phyloP scores from a whole-genome alignment of 2,329 filamentous ascomycete genomes.

The Onygenales sp. region DNA sequence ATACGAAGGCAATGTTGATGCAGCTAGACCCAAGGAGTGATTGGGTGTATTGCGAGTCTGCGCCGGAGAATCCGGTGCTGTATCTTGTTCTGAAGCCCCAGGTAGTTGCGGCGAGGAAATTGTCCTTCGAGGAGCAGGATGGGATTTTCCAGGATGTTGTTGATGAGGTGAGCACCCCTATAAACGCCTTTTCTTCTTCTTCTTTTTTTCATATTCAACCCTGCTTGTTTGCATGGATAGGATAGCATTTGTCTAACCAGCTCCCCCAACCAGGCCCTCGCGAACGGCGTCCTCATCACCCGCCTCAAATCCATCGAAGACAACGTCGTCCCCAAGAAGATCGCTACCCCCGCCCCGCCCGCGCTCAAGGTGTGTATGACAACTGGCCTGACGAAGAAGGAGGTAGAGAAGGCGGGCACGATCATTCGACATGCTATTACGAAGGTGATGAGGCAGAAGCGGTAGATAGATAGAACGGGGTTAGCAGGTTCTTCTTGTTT shows the following conservation, averaged over 20 bases:
- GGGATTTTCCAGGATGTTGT: slow-evolving; percentile 78
- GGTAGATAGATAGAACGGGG: slow-evolving; percentile 1
- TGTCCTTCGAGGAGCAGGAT: slow-evolving; percentile 70
- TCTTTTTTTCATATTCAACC: background rate
- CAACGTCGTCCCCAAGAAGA: slow-evolving; percentile 55
- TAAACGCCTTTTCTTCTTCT: background rate
- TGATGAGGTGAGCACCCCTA: slow-evolving; percentile 65
- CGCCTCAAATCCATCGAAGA: slow-evolving; percentile 71
- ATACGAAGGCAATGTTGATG: slow-evolving; percentile 72
- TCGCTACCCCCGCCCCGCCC: slow-evolving; percentile 61
- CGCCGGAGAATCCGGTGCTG: slow-evolving; percentile 77
- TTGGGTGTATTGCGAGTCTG: slow-evolving; percentile 77
- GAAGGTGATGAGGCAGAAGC: slow-evolving; percentile 63
- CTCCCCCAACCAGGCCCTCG: slow-evolving; percentile 52
- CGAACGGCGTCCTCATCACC: slow-evolving; percentile 83
- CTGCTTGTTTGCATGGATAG: background rate
- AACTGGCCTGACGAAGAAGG: slow-evolving; percentile 79
- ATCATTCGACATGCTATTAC: slow-evolving; percentile 87
- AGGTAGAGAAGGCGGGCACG: slow-evolving; percentile 86
- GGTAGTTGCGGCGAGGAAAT: slow-evolving; percentile 59
- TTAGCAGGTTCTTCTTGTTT: too few relatives aligned
- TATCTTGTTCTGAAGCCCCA: slow-evolving; percentile 76
- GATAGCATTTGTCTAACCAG: background rate
- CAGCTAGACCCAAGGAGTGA: slow-evolving; percentile 90
- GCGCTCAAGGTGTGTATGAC: slow-evolving; percentile 89